Base-by-base conservation (phyloP, 73 alveolate genomes). In the Symbiodinium pilosum region DNA sequence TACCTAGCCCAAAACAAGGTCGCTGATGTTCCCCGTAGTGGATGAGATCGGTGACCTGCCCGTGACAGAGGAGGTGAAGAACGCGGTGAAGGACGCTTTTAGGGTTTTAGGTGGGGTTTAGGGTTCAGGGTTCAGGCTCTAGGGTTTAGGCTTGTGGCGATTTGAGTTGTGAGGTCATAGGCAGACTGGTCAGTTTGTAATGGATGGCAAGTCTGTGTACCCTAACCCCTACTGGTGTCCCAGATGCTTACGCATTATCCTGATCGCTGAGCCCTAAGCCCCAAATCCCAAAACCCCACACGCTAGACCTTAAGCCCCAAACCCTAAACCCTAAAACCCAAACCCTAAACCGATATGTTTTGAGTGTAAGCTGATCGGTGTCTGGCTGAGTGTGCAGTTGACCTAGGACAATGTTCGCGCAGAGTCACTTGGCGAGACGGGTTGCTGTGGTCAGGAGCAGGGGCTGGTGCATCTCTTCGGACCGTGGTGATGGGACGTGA, bases 21-120 rank as follows among this genome's bases (percentile, higher is more conserved):
- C 77, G 0, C 77, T 64, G 32, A 18, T 64, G 77, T 64, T 64
- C 77, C 77, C 77, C 16, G 77, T 64, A 36, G 77, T 64, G 77
- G 77, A 64, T 28, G 77, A 64, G 32, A 64, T 64, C 77, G 77
- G 77, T 28, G 77, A 64, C 77, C 77, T 64, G 11, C 77, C 77
- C 4, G 77, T 64, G 40, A 64, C 77, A 32, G 28, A 64, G 12
- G 77, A 64, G 1, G 77, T 64, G 77, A 64, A 28, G 30, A 28
- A 32, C 28, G 77, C 77, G 16, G 2, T 64, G 38, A 64, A 64
- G 77, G 77, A 16, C 32, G 77, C 38, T 2, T 64, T 6, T 64
- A 36, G 32, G 36, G 77, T 64, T 64, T 1, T 7, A 36, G 77
- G 71, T 54, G 16, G 1, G 77, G 77, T 64, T 64, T 64, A 64